Conservation (phyloP, 2,329 filamentous ascomycete genomes). For the Dendrostoma leiphaemia region DNA sequence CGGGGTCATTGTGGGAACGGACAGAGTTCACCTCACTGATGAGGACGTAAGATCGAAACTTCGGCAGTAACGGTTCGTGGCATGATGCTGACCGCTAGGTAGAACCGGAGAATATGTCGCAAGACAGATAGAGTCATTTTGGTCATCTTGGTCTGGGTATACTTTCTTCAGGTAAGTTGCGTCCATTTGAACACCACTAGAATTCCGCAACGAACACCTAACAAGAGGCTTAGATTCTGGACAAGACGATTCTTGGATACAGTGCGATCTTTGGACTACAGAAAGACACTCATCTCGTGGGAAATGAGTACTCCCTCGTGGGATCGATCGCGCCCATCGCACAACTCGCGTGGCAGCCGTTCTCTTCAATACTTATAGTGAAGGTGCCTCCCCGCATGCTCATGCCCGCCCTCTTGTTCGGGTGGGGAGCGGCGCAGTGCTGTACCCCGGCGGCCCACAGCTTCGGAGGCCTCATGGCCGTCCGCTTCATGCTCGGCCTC, state of each 20-base stretch:
- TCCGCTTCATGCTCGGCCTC: constrained; percentile 32
- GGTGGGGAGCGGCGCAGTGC: constrained; percentile 43
- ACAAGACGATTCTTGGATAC: constrained; percentile 57
- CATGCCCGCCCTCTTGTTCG: constrained; percentile 48
- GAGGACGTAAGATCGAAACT: too few relatives aligned
- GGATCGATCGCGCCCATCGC: constrained; percentile 58
- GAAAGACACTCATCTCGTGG: constrained; percentile 46
- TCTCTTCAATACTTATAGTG: constrained; percentile 59
- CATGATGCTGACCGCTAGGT: too few relatives aligned
- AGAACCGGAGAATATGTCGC: constrained; percentile 23
- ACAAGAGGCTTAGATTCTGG: constrained; percentile 39
- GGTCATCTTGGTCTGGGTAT: constrained; percentile 53
- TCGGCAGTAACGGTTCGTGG: too few relatives aligned
- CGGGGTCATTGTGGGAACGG: too few relatives aligned
- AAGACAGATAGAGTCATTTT: constrained; percentile 63
- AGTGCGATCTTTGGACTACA: constrained; percentile 55
- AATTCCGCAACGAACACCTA: not conserved
- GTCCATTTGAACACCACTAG: too few relatives aligned
- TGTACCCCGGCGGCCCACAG: constrained; percentile 29
- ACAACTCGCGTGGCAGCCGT: constrained; percentile 60
- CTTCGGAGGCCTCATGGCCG: constrained; percentile 26
- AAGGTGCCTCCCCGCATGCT: constrained; percentile 57
- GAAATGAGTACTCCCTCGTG: constrained; percentile 55
- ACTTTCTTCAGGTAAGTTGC: constrained; percentile 48
- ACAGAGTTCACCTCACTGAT: too few relatives aligned